Percentiles rank a stretch among this genome's conserved stretches.
Conservation (phyloP, 805 yeast species). For the Starmera dryadoides region DNA sequence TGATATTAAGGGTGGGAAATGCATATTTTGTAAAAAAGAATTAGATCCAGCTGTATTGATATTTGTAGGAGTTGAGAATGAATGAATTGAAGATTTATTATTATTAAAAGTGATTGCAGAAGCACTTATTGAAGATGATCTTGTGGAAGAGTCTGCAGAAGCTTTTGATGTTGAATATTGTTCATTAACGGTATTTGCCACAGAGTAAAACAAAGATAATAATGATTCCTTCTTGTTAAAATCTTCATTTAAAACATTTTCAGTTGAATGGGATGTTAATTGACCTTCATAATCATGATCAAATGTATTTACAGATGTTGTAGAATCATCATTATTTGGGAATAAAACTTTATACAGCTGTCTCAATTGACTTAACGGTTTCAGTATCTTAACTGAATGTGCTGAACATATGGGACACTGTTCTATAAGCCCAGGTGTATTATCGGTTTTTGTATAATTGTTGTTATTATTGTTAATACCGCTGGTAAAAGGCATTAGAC, state of each 20-base stretch:
- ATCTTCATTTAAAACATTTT: not conserved
- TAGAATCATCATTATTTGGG: not conserved
- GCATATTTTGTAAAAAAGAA: not conserved
- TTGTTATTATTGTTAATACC: not conserved
- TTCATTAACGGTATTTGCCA: slow-evolving; percentile 17
- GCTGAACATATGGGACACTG: not conserved
- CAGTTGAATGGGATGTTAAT: not conserved
- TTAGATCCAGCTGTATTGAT: not conserved
- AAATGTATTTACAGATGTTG: no score
- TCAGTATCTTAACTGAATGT: not conserved
- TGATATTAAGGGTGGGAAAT: slow-evolving; percentile 3
- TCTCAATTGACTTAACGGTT: not conserved
- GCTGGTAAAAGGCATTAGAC: no score
- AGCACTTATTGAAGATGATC: slow-evolving; percentile 3
- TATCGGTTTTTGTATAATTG: not conserved
- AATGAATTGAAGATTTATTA: slow-evolving; percentile 4
- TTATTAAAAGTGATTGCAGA: not conserved
- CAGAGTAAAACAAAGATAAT: slow-evolving; percentile 25
- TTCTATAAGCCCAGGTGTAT: not conserved
- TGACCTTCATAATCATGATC: not conserved
- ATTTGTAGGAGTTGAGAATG: slow-evolving; percentile 3
- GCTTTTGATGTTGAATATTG: not conserved
- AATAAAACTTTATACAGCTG: not conserved
- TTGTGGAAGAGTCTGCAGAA: not conserved
- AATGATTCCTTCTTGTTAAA: slow-evolving; percentile 20